Base-by-base conservation (phyloP, 2,329 filamentous ascomycete genomes). In the Nemania sp. region DNA sequence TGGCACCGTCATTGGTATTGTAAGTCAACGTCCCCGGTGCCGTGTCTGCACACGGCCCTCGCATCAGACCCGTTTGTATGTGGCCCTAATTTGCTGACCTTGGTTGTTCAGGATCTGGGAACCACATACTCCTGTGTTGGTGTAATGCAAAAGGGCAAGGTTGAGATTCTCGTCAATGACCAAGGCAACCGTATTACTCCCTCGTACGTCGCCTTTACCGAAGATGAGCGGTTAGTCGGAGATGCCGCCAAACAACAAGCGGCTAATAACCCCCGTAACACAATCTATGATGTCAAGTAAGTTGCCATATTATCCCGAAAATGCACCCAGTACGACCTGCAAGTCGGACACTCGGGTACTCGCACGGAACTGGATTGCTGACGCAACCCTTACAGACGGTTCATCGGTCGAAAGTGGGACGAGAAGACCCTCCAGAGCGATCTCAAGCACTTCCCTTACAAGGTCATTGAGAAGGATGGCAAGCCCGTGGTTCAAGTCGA, bases 401-500 rank as follows among this genome's bases (percentile, higher is more conserved):
- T 94, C 68, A 92, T 94, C 70, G 90, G 90, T 69, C 89, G 89
- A 74, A 94, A 92, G 77, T 92, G 81, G 74, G 77, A 78, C 45
- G 90, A 94, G 73, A 89, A 88, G 79, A 90, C 95, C 62, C 87
- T 97, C 64, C 92, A 97, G 80, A 82, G 80, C 72, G 94, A 99
- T 72, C 83, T 94, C 72, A 97, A 99, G 89, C 90, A 97, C 82
- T 97, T 96, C 84, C 93, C 94, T 70, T 99, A 93, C 88, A 91
- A 90, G 79, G 89, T 99, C 58, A 72, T 91, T 70, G 83, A 89
- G 81, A 92, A 94, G 81, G 85, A 89, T 75, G 91, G 86, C 73
- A 96, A 97, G 81, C 94, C 94, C 61, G 78, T 86, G 64, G 86
- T 99, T 71, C 82, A 88, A 72, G 89, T 93, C 66, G 75, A 88